These are phyloP conservation scores for Globisporangium nodosum DNA, from an alignment of 352 stramenopile species.

Conservation along the genomic window DNA sequence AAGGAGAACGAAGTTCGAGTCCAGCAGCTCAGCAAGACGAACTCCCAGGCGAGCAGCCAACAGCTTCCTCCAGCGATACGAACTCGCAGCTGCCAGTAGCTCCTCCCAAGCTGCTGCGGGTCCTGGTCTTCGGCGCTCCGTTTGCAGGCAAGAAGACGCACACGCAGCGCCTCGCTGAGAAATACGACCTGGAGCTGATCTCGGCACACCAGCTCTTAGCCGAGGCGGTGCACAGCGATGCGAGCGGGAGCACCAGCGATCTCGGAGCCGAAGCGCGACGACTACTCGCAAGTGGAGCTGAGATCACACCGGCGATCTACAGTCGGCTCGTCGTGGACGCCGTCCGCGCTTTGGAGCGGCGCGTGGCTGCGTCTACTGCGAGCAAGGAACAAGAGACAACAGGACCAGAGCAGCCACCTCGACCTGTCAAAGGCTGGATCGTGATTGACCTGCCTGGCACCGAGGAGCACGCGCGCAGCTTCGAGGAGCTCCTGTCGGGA, in stretches of 20 bases:
- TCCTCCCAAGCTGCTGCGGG: conserved; percentile 21
- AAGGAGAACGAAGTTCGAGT: not conserved
- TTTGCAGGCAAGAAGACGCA: conserved; percentile 62
- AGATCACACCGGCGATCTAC: conserved; percentile 47
- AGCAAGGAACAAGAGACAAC: not conserved
- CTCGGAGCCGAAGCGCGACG: conserved; percentile 22
- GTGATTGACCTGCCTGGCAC: conserved; percentile 61
- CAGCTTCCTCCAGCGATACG: not conserved
- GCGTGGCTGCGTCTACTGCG: not conserved
- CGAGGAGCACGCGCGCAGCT: conserved; percentile 25
- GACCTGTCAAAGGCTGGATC: conserved; percentile 35
- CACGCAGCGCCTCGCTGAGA: conserved; percentile 35
- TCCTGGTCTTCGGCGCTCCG: conserved; percentile 52
- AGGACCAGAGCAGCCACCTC: not conserved
- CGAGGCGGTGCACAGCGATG: conserved; percentile 18
- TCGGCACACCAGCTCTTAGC: conserved; percentile 46
- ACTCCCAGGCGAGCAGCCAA: not conserved
- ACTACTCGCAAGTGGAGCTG: conserved; percentile 27
- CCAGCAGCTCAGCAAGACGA: not conserved
- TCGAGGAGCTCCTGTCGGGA: conserved; percentile 55
- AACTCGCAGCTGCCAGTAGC: not conserved
- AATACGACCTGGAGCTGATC: conserved; percentile 43
- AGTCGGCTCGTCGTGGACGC: conserved; percentile 44
- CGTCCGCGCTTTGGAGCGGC: conserved; percentile 18
- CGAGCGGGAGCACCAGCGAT: conserved; percentile 6